These are phyloP conservation scores for Hygrocybe coccinea DNA, from an alignment of 768 basidiomycete genomes.

Conservation along the genomic window DNA sequence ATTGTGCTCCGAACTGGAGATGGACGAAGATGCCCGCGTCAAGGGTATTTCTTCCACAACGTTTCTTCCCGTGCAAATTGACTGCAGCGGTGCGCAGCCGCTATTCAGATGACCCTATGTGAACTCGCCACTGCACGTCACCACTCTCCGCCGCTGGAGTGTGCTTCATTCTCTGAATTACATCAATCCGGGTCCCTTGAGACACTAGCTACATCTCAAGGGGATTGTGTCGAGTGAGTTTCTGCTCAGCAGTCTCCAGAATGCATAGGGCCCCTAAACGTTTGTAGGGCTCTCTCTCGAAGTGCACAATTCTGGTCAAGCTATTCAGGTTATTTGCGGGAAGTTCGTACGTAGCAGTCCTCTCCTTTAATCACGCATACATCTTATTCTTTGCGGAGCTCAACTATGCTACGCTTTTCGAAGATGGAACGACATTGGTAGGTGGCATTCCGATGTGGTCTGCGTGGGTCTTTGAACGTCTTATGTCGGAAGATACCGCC, in stretches of 20 bases:
- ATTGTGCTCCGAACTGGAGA: slow-evolving; percentile 53
- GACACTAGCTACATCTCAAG: slow-evolving; percentile 25
- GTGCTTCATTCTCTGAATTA: slow-evolving; percentile 34
- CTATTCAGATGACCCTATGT: slow-evolving; percentile 74
- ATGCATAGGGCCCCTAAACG: slow-evolving; percentile 2
- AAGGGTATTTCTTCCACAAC: slow-evolving; percentile 36
- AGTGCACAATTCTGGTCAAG: slow-evolving; percentile 84
- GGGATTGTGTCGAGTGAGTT: slow-evolving; percentile 50
- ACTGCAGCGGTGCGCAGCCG: slow-evolving; percentile 38
- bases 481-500: slow-evolving; percentile 45
- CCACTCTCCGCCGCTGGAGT: slow-evolving; percentile 65
- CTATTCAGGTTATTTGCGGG: slow-evolving; percentile 77
- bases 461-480: slow-evolving; percentile 6
- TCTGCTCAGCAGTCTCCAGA: background rate
- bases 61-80: background rate
- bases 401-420: slow-evolving; percentile 74
- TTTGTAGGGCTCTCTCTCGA: slow-evolving; percentile 58
- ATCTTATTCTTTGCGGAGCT: slow-evolving; percentile 36
- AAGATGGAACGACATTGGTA: slow-evolving; percentile 72
- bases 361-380: background rate
- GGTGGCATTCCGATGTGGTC: slow-evolving; percentile 8
- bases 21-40: slow-evolving; percentile 58
- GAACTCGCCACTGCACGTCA: slow-evolving; percentile 72
- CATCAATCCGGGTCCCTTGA: slow-evolving; percentile 14
- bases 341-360: slow-evolving; percentile 54